Evolutionary conservation across 2,329 filamentous ascomycete species (phyloP), one percentile per base, ranked within the genome.

Genomic region (Myriosclerotinia scirpicola): DNA sequence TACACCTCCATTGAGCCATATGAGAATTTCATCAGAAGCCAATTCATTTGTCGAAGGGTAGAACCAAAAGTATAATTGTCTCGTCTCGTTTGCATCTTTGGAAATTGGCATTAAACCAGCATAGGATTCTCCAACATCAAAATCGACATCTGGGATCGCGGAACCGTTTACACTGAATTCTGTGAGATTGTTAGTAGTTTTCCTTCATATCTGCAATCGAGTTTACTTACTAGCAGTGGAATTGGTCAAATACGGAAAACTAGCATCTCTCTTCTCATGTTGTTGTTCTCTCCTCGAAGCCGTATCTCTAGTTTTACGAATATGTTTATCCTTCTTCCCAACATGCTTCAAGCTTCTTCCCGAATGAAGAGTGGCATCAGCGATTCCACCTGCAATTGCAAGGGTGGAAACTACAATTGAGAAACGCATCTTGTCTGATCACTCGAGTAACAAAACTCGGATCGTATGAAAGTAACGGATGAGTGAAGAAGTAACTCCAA

Each of bases 81-180:
- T 77, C 0, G 77, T 78, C 74, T 85, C 85, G 48, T 83, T 74
- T 0, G 79, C 75, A 20, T 80, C 74, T 48, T 79, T 77, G 2
- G 81, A 82, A 63, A 90, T 85, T 7, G 87, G 86, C 38, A 90
- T 75, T 22, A 84, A 75, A 22, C 87, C 87, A n/a, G 87, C 83
- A 70, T 89, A 89, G 0, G 84, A 86, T 76, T 90, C 86, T 64
- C 85, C 84, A 53, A 91, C 79, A 69, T 92, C 89, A 68, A 90
- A 93, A 36, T 83, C 75, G 0, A 92, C 86, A 22, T 91, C 87
- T 0, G 90, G 90, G 20, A 67, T 65, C n/a, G 53, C 65, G 36
- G 65, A 30, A 20, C 65, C 61, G n/a, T 67, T 65, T 4, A 67
- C 65, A 17, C 59, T 63, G 55, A 53, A 67, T 44, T 59, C 65